Base-by-base conservation (phyloP, 1,284 basidiomycete genomes). In the Neotropicomus parvogracilis region DNA sequence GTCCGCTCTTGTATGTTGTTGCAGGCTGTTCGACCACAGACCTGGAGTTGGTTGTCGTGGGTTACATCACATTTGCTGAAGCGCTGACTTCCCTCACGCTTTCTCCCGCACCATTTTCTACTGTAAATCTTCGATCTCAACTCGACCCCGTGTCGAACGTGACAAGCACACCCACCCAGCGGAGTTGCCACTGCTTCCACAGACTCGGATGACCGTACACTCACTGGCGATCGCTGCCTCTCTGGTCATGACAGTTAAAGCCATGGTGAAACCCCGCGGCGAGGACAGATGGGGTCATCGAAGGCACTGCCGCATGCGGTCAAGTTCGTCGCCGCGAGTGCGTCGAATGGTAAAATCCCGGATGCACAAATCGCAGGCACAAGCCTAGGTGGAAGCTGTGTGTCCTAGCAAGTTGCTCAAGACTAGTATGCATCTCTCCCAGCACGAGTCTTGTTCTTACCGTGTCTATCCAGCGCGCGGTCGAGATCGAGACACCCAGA, bases 251-350 rank as follows among this genome's bases (percentile, higher is more conserved):
- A 73, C 68, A 5, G 74, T 75, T 9, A 63, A 65, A 28, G 68
- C 71, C 7, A 58, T 78, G 27, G 75, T 79, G 3, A 64, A 70
- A 54, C 72, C 74, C 26, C 69, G 69, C 28, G 76, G 75, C 17
- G 76, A 72, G 58, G 78, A 78, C 77, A 9, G 78, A 79, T 53
- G 77, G 79, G 54, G 68, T 73, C 12, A 71, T 75, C 16, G 70
- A 75, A 32, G 70, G 60, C 16, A 73, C 77, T 39, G 70, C 69
- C 24, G 8, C n/a, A n/a, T n/a, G n/a, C n/a, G 29, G 68, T 65
- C 2, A 64, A 72, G 19, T 59, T 79, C 6, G 56, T 65, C n/a
- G 67, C 69, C 39, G 70, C 70, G 63, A 60, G 28, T 68, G 62
- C 24, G 56, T 54, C 17, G 55, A 58, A n/a, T n/a, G 12, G 59